Evolutionary conservation across 305 asterid genomes (phyloP), one percentile per base, ranked within the genome.

Genomic region (Ilex paraguariensis): DNA sequence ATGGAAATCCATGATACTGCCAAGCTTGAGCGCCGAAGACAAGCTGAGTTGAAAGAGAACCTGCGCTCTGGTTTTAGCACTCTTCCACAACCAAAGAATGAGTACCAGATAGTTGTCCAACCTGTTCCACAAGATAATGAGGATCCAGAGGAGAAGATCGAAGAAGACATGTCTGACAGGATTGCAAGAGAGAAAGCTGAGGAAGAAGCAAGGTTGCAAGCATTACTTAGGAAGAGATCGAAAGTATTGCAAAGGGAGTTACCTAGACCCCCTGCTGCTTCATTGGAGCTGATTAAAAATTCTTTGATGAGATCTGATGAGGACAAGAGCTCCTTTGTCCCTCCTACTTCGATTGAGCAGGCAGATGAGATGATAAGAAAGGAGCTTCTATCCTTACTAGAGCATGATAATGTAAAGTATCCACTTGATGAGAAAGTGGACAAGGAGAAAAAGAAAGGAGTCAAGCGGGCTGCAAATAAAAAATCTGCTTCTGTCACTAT

Each of bases 151-250:
- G 99, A 94, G 84, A 86, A 85, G 81, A 78, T 94, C 13, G 99
- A 94, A 74, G 99, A 94, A 70, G 99, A 94, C 69, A 94, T 94
- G 99, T 94, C 99, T 14, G 99, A 94, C 48, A 82, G 83, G 75
- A 67, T 90, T 64, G 90, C 97, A 56, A 82, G 95, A 77, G 95
- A 88, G 87, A 94, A 77, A 85, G 99, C 96, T 0, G 97, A 82
- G 75, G 96, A 94, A 76, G 96, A 88, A 73, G 96, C 95, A 31
- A 81, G 87, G 75, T 95, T 55, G 54, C 96, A 80, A 56, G 96
- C 81, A 48, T 75, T 94, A 63, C 95, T 90, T 57, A 79, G 76
- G 75, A 90, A 90, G 77, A 84, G 99, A 75, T 94, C 97, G 6
- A 94, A 88, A 78, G 97, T 86, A 17, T 71, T 90, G 76, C 99